Evolutionary conservation across 2,329 filamentous ascomycete genomes (phyloP).

Genomic region (Neonectria faginata): DNA sequence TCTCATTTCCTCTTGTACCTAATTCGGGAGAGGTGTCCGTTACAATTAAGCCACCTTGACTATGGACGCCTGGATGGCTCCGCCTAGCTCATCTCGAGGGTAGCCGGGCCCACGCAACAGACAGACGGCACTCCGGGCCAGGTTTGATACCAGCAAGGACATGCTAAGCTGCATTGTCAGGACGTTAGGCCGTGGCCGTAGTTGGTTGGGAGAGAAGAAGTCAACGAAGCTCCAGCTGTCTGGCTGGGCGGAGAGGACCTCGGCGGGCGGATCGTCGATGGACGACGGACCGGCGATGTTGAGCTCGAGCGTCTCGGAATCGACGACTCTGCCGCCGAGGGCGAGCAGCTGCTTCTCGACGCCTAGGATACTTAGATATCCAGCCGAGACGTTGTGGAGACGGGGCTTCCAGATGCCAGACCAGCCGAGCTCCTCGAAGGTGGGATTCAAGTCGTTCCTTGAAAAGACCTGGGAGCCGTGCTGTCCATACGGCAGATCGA

Average conservation of each 20-base stretch:
- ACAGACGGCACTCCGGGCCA: conserved; percentile 37
- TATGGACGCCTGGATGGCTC: conserved; percentile 42
- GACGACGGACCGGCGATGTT: conserved; percentile 28
- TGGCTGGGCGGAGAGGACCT: conserved; percentile 30
- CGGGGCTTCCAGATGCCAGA: conserved; percentile 33
- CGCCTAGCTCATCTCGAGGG: conserved; percentile 42
- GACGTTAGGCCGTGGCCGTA: conserved; percentile 25
- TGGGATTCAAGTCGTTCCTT: conserved; percentile 35
- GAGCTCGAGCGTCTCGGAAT: conserved; percentile 42
- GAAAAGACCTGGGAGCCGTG: conserved; percentile 42
- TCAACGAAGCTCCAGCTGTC: conserved; percentile 47
- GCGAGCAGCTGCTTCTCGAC: conserved; percentile 44
- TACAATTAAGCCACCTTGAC: conserved; percentile 22
- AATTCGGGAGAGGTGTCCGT: background rate
- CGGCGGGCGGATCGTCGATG: conserved; percentile 7
- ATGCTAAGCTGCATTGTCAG: conserved; percentile 38
- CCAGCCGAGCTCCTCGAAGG: conserved; percentile 36
- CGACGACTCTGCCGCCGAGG: conserved; percentile 39
- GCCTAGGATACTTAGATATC: conserved; percentile 41
- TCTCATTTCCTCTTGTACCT: background rate
- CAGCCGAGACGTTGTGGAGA: conserved; percentile 8
- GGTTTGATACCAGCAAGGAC: conserved; percentile 30
- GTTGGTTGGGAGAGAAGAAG: conserved; percentile 38
- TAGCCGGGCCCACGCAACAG: conserved; percentile 43
- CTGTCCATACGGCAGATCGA: conserved; percentile 43